Conservation (phyloP, 75 land plant species). For the Selaginella tamariscina region DNA sequence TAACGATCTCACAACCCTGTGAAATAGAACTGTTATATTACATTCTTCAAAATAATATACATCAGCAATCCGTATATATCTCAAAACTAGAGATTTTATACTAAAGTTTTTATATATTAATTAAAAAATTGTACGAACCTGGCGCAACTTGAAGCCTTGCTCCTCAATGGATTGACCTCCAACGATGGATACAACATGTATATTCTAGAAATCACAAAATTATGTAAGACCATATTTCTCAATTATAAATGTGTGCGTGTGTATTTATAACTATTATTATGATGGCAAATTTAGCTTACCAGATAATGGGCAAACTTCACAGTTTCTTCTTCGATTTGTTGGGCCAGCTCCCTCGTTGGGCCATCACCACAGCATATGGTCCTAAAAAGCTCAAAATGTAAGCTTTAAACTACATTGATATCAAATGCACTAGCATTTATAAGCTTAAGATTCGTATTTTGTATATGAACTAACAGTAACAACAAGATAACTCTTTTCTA, state of each 20-base stretch:
- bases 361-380: slow-evolving; percentile 99
- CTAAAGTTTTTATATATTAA: not conserved
- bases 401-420: slow-evolving; percentile 12
- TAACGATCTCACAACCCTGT: slow-evolving; percentile 73
- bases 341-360: slow-evolving; percentile 98
- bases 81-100: not conserved
- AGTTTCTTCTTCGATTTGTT: slow-evolving; percentile 99
- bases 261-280: not conserved
- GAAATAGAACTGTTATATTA: not conserved
- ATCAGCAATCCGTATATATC: not conserved
- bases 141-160: slow-evolving; percentile 85
- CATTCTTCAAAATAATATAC: too few relatives aligned
- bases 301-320: slow-evolving; percentile 89
- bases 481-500: not conserved
- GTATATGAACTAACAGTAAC: not conserved
- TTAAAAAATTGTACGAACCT: slow-evolving; percentile 35
- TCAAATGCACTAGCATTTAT: not conserved
- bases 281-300: slow-evolving; percentile 28
- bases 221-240: too few relatives aligned
- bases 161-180: slow-evolving; percentile 98
- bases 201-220: slow-evolving; percentile 24
- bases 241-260: not conserved
- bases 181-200: slow-evolving; percentile 82
- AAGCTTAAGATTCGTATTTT: not conserved
- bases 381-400: slow-evolving; percentile 31